Evolutionary conservation across 1,284 basidiomycete genomes (phyloP), one percentile per base, ranked within the genome.

Genomic region (Naganishia cerealis): DNA sequence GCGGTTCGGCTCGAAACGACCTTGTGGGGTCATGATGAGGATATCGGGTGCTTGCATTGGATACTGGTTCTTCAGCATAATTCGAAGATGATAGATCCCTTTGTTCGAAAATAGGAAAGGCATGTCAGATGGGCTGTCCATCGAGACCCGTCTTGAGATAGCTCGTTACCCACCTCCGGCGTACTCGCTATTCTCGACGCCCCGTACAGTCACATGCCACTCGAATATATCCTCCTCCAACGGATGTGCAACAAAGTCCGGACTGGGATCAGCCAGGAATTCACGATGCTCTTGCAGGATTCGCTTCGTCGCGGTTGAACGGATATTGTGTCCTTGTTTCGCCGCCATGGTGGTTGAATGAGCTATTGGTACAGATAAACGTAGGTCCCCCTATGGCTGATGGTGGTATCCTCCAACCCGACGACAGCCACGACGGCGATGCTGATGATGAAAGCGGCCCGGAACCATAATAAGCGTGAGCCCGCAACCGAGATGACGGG

Each of bases 171-270:
- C 78, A 70, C 92, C 91, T 67, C 91, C 91, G 76, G 94, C 91
- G 72, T 91, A 97, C 75, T 95, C 93, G 36, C 90, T 93, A 5
- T 87, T 91, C 21, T 85, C 75, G 2, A 94, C 88, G 1, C 94
- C 95, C 70, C 92, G 87, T 59, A 98, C 84, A 8, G 95, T 98
- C 75, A 94, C 97, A 78, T 98, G 94, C 95, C 95, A 99, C 84
- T 96, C 93, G 54, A 78, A 77, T 65, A 82, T 79, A 67, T 72
- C 79, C 70, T 68, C 91, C 86, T 96, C 94, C 16, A 95, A 82
- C 2, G 94, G 94, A 0, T 87, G 87, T 10, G 94, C 94, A 67
- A 85, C 82, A 77, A 94, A 94, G 75, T 94, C 91, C 0, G 88
- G 87, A 65, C 86, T 88, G 66, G 87, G 86, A 78, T 94, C 93